These are phyloP conservation scores for Plantago elongata DNA, from an alignment of 257 asterid genomes.

Conservation along the genomic window DNA sequence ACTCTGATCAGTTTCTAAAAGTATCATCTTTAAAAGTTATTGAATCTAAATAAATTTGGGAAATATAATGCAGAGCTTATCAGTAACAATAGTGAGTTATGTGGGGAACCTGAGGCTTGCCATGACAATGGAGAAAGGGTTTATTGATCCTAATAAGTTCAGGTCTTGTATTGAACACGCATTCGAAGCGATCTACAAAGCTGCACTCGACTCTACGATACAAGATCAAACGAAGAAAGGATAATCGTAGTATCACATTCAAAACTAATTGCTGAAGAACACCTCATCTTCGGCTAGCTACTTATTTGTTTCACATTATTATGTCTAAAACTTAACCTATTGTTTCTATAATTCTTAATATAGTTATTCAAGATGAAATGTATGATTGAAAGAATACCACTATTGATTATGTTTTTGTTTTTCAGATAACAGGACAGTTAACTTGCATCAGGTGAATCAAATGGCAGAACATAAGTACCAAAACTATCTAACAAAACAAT, in stretches of 20 bases:
- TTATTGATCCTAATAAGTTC: slow-evolving; percentile 43
- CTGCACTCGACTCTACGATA: slow-evolving; percentile 26
- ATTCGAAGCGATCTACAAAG: slow-evolving; percentile 39
- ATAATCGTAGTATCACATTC: neutral
- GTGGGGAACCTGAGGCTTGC: slow-evolving; percentile 48
- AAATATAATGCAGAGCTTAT: slow-evolving; percentile 40
- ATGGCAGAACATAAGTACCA: no score
- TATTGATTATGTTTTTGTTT: no score
- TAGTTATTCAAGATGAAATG: no score
- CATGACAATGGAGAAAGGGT: slow-evolving; percentile 48
- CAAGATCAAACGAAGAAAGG: neutral
- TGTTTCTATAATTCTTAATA: no score
- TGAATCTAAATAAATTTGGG: neutral
- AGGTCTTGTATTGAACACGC: slow-evolving; percentile 49
- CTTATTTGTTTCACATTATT: no score
- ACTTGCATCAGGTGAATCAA: no score
- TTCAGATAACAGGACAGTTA: no score
- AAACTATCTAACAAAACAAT: no score
- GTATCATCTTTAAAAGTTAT: neutral
- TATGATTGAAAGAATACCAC: no score
- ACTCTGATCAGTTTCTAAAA: neutral
- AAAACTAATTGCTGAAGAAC: no score
- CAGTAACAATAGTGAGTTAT: slow-evolving; percentile 48
- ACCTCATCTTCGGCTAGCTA: no score
- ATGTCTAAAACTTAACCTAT: no score